Base-by-base conservation (phyloP, 164 flowering plant genomes). In the Stephania cephalantha region DNA sequence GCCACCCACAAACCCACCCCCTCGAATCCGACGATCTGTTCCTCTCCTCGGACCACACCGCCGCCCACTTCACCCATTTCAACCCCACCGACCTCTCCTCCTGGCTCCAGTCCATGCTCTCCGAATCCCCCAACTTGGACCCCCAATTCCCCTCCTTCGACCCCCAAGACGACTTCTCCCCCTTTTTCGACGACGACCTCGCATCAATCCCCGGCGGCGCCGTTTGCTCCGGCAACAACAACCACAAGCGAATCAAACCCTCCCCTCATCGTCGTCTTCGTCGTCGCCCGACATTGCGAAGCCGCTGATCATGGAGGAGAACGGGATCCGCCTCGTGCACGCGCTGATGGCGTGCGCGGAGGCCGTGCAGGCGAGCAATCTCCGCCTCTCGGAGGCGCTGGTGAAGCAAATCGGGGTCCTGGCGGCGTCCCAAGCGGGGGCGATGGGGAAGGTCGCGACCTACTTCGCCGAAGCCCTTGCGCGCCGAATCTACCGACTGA, bases 381-480 rank as follows among this genome's bases (percentile, higher is more conserved):
- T 87, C 31, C 84, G 80, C 48, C 71, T 85, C 0, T 95, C 92
- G 0, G 90, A 88, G 6, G 83, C 92, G 20, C 80, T 91, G 9
- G 88, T 93, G 13, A 90, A 90, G 76, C 94, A 88, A 81, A 84
- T 90, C 20, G 82, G 88, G 0, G 0, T 84, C 1, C 86, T 94
- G 9, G 95, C 98, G 2, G 81, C 85, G 1, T 85, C 94, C 0
- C 98, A 93, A 75, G 88, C 88, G 20, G 97, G 98, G 0, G 87
- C 98, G 0, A 91, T 93, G 98, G 72, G 91, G 7, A 91, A 90
- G 76, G 97, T 93, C 4, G 98, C 95, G 7, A 88, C 87, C 5
- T 89, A 84, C 79, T 93, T 90, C 77, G 91, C 89, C 1, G 85
- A 86, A 61, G 93, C 93, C 8, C 80, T 92, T 11, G 88, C 88